Evolutionary conservation across 1,284 basidiomycete species (phyloP).

Genomic region (Taiwanofungus camphoratus): DNA sequence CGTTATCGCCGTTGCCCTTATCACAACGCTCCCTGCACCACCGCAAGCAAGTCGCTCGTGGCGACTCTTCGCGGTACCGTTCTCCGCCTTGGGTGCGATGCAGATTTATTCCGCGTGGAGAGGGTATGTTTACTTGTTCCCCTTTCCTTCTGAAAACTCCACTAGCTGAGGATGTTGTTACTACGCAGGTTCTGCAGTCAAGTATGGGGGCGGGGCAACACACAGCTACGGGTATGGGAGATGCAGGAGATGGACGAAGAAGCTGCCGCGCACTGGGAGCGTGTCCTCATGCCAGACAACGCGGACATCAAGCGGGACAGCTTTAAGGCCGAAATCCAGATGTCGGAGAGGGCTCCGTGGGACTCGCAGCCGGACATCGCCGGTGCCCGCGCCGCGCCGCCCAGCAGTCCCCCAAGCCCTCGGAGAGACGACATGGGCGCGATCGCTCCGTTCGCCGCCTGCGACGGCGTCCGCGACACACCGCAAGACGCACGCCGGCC

Average conservation of each 20-base stretch:
- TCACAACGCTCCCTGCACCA: conserved; percentile 50
- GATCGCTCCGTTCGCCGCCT: conserved; percentile 1
- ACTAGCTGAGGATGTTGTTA: not conserved
- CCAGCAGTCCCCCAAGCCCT: not conserved
- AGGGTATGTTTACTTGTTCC: conserved; percentile 25
- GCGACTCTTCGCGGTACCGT: conserved; percentile 19
- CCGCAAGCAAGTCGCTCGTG: conserved; percentile 84
- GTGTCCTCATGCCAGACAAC: conserved; percentile 1
- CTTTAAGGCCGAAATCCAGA: not conserved
- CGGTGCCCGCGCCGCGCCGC: not conserved
- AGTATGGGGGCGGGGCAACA: conserved; percentile 30
- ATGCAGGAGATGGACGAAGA: conserved; percentile 26
- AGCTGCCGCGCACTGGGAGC: conserved; percentile 10
- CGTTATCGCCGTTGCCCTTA: conserved; percentile 37
- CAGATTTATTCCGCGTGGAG: conserved; percentile 33
- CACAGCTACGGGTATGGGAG: conserved; percentile 29
- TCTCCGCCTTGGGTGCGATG: conserved; percentile 28
- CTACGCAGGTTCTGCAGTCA: conserved; percentile 31
- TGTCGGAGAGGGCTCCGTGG: conserved; percentile 7
- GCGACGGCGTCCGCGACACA: too few species aligned
- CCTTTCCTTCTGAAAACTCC: not conserved
- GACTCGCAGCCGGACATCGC: not conserved
- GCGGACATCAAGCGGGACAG: not conserved
- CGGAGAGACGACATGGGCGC: not conserved
- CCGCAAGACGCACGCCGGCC: too few species aligned